Evolutionary conservation across 169 alveolate genomes (phyloP).

Genomic region (Plasmodium vinckei): DNA sequence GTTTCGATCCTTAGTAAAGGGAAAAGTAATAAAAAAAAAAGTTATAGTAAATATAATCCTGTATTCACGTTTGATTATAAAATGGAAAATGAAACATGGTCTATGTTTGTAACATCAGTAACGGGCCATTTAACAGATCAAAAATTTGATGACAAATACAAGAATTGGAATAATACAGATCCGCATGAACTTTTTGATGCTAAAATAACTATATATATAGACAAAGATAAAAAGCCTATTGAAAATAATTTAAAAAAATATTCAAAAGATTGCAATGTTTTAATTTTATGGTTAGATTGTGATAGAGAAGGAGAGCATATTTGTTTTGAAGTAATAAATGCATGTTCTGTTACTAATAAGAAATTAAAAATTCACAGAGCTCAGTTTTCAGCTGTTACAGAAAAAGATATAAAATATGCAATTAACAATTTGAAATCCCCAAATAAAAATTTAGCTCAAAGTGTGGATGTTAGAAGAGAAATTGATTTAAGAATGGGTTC

Average conservation of each 20-base stretch:
- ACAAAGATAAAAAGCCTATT: slow-evolving; percentile 82
- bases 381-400: slow-evolving; percentile 97
- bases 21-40: slow-evolving; percentile 82
- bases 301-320: slow-evolving; percentile 99
- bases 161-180: slow-evolving; percentile 94
- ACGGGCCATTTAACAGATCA: slow-evolving; percentile 97
- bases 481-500: slow-evolving; percentile 96
- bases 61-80: slow-evolving; percentile 51
- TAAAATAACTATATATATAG: slow-evolving; percentile 90
- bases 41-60: slow-evolving; percentile 71
- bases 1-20: slow-evolving; percentile 93
- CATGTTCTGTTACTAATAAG: slow-evolving; percentile 76
- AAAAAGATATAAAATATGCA: slow-evolving; percentile 93
- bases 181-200: slow-evolving; percentile 96
- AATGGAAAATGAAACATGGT: slow-evolving; percentile 60
- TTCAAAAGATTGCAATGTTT: slow-evolving; percentile 90
- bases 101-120: slow-evolving; percentile 78
- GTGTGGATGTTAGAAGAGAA: slow-evolving; percentile 98
- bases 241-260: slow-evolving; percentile 91
- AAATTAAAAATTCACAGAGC: slow-evolving; percentile 93
- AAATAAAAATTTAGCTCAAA: slow-evolving; percentile 93
- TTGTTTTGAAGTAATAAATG: slow-evolving; percentile 96
- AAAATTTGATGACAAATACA: slow-evolving; percentile 95
- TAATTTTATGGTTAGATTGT: slow-evolving; percentile 99
- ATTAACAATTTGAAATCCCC: slow-evolving; percentile 93